A percentile compares a stretch with the other conserved stretches of the same genome.
These are phyloP conservation scores for Flagelloscypha sp. DNA, from an alignment of 768 basidiomycete genomes.

Conservation along the genomic window DNA sequence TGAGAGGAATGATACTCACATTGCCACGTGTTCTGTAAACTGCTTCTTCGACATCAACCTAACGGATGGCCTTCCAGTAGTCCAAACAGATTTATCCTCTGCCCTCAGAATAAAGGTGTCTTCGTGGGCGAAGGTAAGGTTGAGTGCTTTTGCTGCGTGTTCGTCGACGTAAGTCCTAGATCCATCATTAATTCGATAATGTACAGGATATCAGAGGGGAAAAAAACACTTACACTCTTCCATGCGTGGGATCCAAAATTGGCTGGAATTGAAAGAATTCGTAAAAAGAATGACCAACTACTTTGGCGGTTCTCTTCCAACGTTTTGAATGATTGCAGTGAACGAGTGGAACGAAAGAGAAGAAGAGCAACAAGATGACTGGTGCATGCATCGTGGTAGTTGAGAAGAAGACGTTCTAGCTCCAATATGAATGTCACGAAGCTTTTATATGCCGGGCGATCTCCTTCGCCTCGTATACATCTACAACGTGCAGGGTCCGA, in stretches of 20 bases:
- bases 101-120: slow-evolving; percentile 49
- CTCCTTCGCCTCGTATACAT: too few relatives aligned
- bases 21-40: slow-evolving; percentile 44
- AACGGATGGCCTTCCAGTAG: slow-evolving; percentile 49
- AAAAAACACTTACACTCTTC: slow-evolving; percentile 55
- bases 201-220: too few relatives aligned
- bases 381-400: too few relatives aligned
- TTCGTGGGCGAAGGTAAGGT: slow-evolving; percentile 49
- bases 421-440: too few relatives aligned
- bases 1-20: too few relatives aligned
- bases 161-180: slow-evolving; percentile 36
- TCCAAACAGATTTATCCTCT: slow-evolving; percentile 42
- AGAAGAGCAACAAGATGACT: too few relatives aligned
- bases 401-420: too few relatives aligned
- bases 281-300: slow-evolving; percentile 39
- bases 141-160: slow-evolving; percentile 40
- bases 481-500: too few relatives aligned
- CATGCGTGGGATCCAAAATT: slow-evolving; percentile 57
- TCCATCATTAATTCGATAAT: not conserved
- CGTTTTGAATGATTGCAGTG: slow-evolving; percentile 40
- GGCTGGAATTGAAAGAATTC: slow-evolving; percentile 38
- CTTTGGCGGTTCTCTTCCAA: slow-evolving; percentile 35
- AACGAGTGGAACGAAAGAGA: too few relatives aligned
- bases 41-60: slow-evolving; percentile 45
- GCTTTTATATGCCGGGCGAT: too few relatives aligned